Base-by-base conservation (phyloP, 2,329 filamentous ascomycete species). In the Colletotrichum horii region DNA sequence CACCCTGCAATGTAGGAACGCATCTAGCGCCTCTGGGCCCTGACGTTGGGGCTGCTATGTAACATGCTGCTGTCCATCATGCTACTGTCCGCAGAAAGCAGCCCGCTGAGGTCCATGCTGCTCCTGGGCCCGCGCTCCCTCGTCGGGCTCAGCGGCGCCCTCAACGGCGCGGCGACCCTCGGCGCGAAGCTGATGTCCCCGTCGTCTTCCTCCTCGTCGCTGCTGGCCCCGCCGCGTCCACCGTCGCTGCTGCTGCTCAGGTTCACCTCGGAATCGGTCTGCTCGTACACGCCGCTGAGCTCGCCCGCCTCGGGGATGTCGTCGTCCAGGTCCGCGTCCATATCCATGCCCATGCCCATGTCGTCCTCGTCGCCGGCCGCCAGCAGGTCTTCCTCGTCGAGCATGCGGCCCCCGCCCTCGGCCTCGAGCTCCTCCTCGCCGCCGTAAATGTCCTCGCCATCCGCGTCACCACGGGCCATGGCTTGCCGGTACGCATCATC, bases 241-340 rank as follows among this genome's bases (percentile, higher is more conserved):
- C 14, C 43, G 74, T 78, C 81, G 28, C 85, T 84, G 65, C 85
- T 85, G 76, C 85, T 85, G 76, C 88, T 89, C 80, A 88, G 78
- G 67, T 93, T 92, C 11, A 88, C 93, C 78, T 95, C 94, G 3
- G 93, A 94, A 83, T 95, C 94, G 11, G 94, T 95, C 81, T 95
- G 94, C 85, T 96, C 94, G 85, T 95, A 95, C 79, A 91, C 90
- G 30, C 88, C 91, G 80, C 86, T 87, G 30, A 75, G 60, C 69
- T 72, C 75, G 80, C 91, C 90, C 12, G 89, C 92, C 75, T 94
- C 92, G 24, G 93, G 93, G 43, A 95, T 90, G 75, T 94, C 93
- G 65, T 92, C 93, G 81, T 95, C 94, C 55, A 95, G 87, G 80
- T 95, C 89, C n/a, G 89, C 91, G 66, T 90, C 92, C 90, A 93